phyloP scores from a whole-genome alignment of 2,329 filamentous ascomycete genomes.

The Claviceps sorghi region DNA sequence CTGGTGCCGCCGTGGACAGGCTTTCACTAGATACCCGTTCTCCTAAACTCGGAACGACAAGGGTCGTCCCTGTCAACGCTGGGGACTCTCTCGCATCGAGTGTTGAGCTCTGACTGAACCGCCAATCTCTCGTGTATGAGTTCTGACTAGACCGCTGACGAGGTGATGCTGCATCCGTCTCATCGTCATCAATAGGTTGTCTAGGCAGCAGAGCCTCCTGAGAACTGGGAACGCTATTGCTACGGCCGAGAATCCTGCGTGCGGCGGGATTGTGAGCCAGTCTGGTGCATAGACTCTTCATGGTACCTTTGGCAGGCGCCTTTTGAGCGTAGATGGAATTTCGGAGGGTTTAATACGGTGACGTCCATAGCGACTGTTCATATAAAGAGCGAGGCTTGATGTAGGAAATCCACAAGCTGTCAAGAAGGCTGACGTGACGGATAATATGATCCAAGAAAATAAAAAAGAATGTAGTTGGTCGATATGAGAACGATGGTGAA shows the following conservation, averaged over 20 bases:
- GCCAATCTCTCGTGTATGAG: neutral
- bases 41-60: neutral
- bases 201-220: neutral
- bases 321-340: neutral
- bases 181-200: neutral
- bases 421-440: neutral
- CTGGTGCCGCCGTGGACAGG: neutral
- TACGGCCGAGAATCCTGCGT: neutral
- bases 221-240: neutral
- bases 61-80: neutral
- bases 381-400: neutral
- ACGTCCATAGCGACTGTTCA: constrained; percentile 7
- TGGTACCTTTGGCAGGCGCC: neutral
- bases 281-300: neutral
- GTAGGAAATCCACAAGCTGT: neutral
- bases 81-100: neutral
- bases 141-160: neutral
- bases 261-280: neutral
- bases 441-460: constrained; percentile 1
- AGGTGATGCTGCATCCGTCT: neutral
- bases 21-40: neutral
- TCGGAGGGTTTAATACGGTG: neutral
- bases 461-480: constrained; percentile 3
- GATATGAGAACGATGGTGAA: neutral
- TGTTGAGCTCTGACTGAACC: neutral